Evolutionary conservation across 225 moss, liverwort and hornwort genomes (phyloP), one percentile per base, ranked within the genome.

Genomic region (Rhytidiadelphus loreus): DNA sequence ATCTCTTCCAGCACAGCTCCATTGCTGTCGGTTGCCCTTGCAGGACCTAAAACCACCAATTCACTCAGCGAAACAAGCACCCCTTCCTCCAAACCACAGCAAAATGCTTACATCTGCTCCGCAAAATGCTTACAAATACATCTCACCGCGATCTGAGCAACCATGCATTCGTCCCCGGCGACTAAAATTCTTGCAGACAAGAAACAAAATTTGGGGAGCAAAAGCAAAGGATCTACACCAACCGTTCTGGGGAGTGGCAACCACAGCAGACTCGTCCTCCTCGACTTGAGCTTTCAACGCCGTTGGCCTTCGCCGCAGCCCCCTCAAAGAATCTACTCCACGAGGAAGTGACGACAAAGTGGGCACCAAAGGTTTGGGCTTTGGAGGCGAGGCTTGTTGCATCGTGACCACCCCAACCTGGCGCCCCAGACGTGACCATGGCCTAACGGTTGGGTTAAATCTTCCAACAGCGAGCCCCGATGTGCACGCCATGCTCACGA

Each of bases 271-370:
- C 41, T 94, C 93, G 26, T 94, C 93, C 87, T 91, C 65, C 80
- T 92, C 94, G 43, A 91, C 90, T 72, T 86, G 86, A 35, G 92
- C 92, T 84, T 89, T 92, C 72, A 86, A 72, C 83, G 80, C 72
- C 58, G 81, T 81, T 14, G 70, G 65, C 84, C 85, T 59, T 24
- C 76, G 90, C 58, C 73, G 90, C 69, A 89, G n/a, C 55, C 48
- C 77, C 13, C n/a, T 29, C 1, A 58, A 37, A 18, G 81, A 83
- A 58, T 28, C 63, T 22, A 56, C 62, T 22, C 52, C 87, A 64
- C 37, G 46, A 39, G 65, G 48, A 55, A 60, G 18, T 23, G 80
- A 30, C 44, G 79, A 25, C 33, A 70, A 35, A 74, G 35, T 44
- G 55, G 72, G 87, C 72, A 88, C 61, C 83, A 52, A 63, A 62